Evolutionary conservation across 2,329 filamentous ascomycete genomes (phyloP), one percentile per base, ranked within the genome.

Genomic region (Penicillium decumbens): DNA sequence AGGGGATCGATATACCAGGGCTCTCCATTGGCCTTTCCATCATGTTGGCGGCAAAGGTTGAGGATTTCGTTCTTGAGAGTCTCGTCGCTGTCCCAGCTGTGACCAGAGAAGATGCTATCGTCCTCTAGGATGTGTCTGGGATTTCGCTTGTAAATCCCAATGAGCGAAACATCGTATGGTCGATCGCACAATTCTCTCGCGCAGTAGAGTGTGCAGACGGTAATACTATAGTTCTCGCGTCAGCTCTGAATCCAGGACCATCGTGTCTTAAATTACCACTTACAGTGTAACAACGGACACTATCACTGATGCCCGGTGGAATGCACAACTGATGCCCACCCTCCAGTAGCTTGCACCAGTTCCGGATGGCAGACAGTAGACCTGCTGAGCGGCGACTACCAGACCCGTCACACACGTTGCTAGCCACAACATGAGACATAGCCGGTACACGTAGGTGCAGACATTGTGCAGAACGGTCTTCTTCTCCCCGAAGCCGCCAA

Each of bases 381-480:
- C 57, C 41, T 71, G 67, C 43, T 69, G 67, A 1, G 68, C 65
- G 6, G 67, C 62, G 9, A 71, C 59, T 2, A 72, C 63, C 23
- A 72, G 53, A 18, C 69, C 69, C 4, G 69, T 61, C 2, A 69
- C 68, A 41, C 66, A 66, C 4, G 69, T 62, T 28, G 66, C 67
- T 8, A 72, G 55, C 70, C 70, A 72, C 42, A 68, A 50, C 40
- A 67, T 59, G 7, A 68, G 61, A 41, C 66, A 65, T n/a, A 69
- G 30, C 15, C 69, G 62, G 9, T 68, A 56, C 1, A 70, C 57
- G 43, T 71, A 68, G 10, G 65, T 70, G 54, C 65, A 71, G 2
- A 58, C 55, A 35, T 62, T 63, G 32, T 64, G 61, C n/a, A 72
- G 46, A 2, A 62, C 53, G 3, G 60, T 61, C 40, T 67, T 70